A percentile compares a stretch with the other conserved stretches of the same genome.
Conservation (phyloP, 164 flowering plant species). For the Piper betle region DNA sequence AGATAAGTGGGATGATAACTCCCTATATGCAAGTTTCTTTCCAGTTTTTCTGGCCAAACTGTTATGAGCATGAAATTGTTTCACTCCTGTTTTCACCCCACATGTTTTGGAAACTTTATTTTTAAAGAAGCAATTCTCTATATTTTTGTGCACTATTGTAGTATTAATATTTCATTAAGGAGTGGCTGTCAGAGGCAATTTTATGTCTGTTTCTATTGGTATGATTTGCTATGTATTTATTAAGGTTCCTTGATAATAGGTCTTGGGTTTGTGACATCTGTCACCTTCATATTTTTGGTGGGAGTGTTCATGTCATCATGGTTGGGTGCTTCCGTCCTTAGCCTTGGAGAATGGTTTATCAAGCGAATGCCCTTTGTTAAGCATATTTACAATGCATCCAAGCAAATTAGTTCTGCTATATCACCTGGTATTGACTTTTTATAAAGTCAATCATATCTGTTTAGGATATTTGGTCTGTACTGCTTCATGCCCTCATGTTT, state of each 20-base stretch:
- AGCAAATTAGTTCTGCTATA: slow-evolving; percentile 75
- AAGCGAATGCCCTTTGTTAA: slow-evolving; percentile 79
- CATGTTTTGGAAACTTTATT: no score
- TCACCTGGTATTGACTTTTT: slow-evolving; percentile 40
- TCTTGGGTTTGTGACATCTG: slow-evolving; percentile 68
- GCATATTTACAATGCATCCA: slow-evolving; percentile 69
- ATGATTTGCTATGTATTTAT: not conserved
- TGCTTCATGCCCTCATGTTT: not conserved
- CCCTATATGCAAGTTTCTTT: not conserved
- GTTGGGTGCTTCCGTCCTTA: slow-evolving; percentile 66
- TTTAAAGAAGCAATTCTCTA: no score
- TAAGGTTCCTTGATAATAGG: slow-evolving; percentile 20
- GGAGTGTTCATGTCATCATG: slow-evolving; percentile 85
- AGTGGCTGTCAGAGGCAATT: no score
- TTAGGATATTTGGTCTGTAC: not conserved
- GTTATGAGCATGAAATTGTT: no score
- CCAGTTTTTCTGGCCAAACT: not conserved
- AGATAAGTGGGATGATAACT: not conserved
- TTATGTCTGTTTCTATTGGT: not conserved
- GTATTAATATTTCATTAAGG: no score
- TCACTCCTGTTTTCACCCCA: no score
- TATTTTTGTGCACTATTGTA: no score
- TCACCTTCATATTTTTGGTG: slow-evolving; percentile 66
- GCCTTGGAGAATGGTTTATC: slow-evolving; percentile 76
- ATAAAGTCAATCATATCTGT: not conserved